A percentile compares a stretch with the other conserved stretches of the same genome.
Conservation (phyloP, 2,329 filamentous ascomycete genomes). For the Aspergillus quadricinctus region DNA sequence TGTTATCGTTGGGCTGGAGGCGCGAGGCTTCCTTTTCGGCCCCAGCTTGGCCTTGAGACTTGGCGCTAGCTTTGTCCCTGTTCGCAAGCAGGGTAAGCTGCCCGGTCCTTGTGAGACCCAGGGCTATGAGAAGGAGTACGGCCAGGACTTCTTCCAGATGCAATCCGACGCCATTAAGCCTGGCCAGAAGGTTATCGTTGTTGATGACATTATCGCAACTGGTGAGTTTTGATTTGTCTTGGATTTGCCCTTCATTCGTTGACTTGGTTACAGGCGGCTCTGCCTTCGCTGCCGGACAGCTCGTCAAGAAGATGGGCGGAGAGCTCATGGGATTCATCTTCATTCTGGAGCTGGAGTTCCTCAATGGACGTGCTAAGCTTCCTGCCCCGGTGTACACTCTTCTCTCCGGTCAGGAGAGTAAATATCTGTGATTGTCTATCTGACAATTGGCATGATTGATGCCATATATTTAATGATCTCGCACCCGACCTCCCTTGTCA, state of each 20-base stretch:
- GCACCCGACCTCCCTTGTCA: background rate
- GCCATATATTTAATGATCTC: background rate
- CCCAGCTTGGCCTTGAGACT: constrained; percentile 80
- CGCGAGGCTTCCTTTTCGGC: constrained; percentile 91
- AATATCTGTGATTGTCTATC: background rate
- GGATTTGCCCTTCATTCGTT: background rate
- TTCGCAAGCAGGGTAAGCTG: constrained; percentile 93
- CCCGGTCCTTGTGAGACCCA: constrained; percentile 84
- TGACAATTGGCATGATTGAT: background rate
- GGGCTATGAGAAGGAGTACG: constrained; percentile 92
- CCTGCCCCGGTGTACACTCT: constrained; percentile 79
- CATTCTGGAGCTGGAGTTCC: constrained; percentile 89
- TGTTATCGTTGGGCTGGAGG: constrained; percentile 89
- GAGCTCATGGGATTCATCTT: constrained; percentile 86
- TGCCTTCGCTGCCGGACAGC: constrained; percentile 77
- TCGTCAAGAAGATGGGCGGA: constrained; percentile 82
- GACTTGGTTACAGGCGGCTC: constrained; percentile 67
- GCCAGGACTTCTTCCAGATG: constrained; percentile 92
- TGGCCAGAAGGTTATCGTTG: constrained; percentile 85
- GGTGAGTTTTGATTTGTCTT: constrained; percentile 54
- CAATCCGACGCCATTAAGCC: constrained; percentile 78
- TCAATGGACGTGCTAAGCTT: constrained; percentile 88
- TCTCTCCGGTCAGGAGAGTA: constrained; percentile 58
- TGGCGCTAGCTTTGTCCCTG: constrained; percentile 82
- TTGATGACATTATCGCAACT: constrained; percentile 98